Conservation (phyloP, 345 rosid species). For the Eucalyptus pumila region DNA sequence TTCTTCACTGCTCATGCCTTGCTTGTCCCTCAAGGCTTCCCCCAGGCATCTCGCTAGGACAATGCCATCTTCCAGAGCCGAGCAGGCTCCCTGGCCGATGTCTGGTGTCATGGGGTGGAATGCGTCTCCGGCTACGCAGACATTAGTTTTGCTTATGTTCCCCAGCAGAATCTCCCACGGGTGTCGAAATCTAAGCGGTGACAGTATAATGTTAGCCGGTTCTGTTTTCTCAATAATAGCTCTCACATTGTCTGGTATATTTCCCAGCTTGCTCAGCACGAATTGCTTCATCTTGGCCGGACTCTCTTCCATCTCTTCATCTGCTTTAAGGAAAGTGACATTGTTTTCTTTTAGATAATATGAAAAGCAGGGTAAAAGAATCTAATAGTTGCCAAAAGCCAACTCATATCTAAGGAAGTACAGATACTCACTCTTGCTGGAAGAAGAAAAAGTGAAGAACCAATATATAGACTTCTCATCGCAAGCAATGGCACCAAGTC, state of each 20-base stretch:
- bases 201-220: slow-evolving; percentile 7
- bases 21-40: background rate
- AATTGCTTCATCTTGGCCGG: slow-evolving; percentile 16
- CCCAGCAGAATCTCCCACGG: slow-evolving; percentile 57
- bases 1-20: background rate
- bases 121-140: slow-evolving; percentile 52
- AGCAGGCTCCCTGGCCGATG: slow-evolving; percentile 19
- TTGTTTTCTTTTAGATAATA: too few relatives aligned
- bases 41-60: slow-evolving; percentile 5
- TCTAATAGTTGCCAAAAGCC: background rate
- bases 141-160: slow-evolving; percentile 32
- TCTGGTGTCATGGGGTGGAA: slow-evolving; percentile 65
- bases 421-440: slow-evolving; percentile 7
- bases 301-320: slow-evolving; percentile 4
- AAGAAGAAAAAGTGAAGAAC: slow-evolving; percentile 1
- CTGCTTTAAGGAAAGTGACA: background rate
- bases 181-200: slow-evolving; percentile 22
- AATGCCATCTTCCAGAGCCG: slow-evolving; percentile 13
- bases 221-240: slow-evolving; percentile 21
- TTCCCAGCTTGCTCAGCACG: slow-evolving; percentile 7
- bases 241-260: background rate
- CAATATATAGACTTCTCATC: slow-evolving; percentile 8
- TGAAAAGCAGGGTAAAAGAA: background rate
- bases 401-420: background rate
- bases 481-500: slow-evolving; percentile 37